These are phyloP conservation scores for Entomortierella beljakovae DNA, from an alignment of 192 early-diverging fungal genomes.

Conservation along the genomic window DNA sequence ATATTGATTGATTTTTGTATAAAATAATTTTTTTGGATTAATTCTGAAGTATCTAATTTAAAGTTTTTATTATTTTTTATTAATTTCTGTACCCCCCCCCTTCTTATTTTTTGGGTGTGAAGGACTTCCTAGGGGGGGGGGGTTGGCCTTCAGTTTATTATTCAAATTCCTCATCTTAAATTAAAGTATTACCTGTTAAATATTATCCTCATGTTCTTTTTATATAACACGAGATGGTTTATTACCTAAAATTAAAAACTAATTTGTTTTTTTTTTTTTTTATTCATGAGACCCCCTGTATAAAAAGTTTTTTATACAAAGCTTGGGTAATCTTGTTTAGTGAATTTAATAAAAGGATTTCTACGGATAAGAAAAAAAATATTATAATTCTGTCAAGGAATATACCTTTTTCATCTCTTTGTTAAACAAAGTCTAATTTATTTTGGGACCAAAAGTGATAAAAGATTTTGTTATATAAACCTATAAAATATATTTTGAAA, in stretches of 20 bases:
- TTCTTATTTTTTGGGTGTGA: no score
- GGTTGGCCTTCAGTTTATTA: background rate
- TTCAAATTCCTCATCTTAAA: slow-evolving; percentile 16
- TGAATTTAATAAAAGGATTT: background rate
- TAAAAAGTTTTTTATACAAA: slow-evolving; percentile 1
- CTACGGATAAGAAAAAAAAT: slow-evolving; percentile 9
- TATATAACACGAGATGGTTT: background rate
- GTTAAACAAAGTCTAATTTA: slow-evolving; percentile 9
- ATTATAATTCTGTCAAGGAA: slow-evolving; percentile 32
- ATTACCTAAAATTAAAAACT: slow-evolving; percentile 21
- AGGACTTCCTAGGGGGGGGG: no score
- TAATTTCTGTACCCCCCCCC: no score
- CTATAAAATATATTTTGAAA: slow-evolving; percentile 57
- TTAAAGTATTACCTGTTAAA: slow-evolving; percentile 25
- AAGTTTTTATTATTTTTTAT: no score
- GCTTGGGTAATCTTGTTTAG: no score
- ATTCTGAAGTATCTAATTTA: no score
- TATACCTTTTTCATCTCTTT: slow-evolving; percentile 35
- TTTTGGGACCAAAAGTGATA: slow-evolving; percentile 10
- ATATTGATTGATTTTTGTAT: no score
- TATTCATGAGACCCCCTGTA: background rate
- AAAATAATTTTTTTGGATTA: no score
- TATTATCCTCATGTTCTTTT: slow-evolving; percentile 11
- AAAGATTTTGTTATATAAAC: slow-evolving; percentile 25
- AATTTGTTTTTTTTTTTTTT: slow-evolving; percentile 27